Percentiles rank a stretch among this genome's conserved stretches.
Conservation (phyloP, 139 green algal genomes). For the Parachlorella kessleri region DNA sequence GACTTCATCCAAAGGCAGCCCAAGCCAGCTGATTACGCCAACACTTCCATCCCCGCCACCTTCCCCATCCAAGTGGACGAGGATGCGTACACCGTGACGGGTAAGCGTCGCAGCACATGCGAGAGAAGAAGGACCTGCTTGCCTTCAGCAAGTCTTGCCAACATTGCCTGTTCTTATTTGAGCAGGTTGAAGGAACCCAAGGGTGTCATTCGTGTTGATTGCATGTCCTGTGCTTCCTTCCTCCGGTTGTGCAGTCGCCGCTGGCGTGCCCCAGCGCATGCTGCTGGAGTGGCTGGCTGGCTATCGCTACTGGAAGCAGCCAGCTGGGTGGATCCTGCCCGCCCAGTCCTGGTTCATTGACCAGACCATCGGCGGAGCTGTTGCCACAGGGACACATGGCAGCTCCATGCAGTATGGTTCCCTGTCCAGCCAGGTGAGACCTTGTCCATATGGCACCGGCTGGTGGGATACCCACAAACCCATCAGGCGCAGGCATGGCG, state of each 20-base stretch:
- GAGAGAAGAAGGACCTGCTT: too few relatives aligned
- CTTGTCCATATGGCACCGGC: too few relatives aligned
- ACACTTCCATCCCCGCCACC: slow-evolving; percentile 2
- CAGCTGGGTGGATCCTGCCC: slow-evolving; percentile 71
- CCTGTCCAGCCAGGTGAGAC: slow-evolving; percentile 70
- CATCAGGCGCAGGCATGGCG: too few relatives aligned
- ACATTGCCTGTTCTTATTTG: too few relatives aligned
- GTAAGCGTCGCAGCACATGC: too few relatives aligned
- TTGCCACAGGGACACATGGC: slow-evolving; percentile 85
- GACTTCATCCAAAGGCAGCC: slow-evolving; percentile 18
- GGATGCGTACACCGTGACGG: slow-evolving; percentile 54
- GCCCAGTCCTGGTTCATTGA: slow-evolving; percentile 83
- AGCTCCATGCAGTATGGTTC: slow-evolving; percentile 59
- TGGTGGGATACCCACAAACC: too few relatives aligned
- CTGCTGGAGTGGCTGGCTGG: slow-evolving; percentile 84
- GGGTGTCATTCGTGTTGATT: too few relatives aligned
- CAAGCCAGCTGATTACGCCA: not conserved
- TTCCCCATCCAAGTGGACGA: slow-evolving; percentile 71
- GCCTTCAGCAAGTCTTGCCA: too few relatives aligned
- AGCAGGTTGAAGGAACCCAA: too few relatives aligned
- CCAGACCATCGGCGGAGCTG: slow-evolving; percentile 85
- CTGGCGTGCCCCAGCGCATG: slow-evolving; percentile 65
- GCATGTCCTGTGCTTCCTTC: too few relatives aligned
- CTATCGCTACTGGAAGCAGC: slow-evolving; percentile 62
- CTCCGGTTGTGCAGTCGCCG: slow-evolving; percentile 46